A percentile compares a stretch with the other conserved stretches of the same genome.
Evolutionary conservation across 805 yeast genomes (phyloP).

Genomic region (Cyberlindnera misumaiensis): DNA sequence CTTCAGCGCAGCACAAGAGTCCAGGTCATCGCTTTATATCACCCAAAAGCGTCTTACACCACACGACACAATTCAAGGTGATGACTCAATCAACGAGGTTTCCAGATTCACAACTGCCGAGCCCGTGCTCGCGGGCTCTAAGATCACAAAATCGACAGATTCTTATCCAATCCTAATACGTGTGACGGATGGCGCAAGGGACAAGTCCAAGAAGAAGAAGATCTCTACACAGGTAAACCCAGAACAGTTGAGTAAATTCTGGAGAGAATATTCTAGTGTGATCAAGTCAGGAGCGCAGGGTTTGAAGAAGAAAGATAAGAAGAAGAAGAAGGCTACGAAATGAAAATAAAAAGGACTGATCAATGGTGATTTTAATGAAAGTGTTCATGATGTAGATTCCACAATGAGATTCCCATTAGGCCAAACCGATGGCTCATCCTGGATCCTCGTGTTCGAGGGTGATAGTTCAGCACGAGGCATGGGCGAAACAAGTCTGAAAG

Average conservation of each 20-base stretch:
- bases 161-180: slow-evolving; percentile 63
- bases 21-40: slow-evolving; percentile 46
- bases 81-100: slow-evolving; percentile 13
- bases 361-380: not conserved
- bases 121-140: slow-evolving; percentile 24
- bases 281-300: slow-evolving; percentile 71
- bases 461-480: slow-evolving; percentile 47
- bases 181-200: slow-evolving; percentile 50
- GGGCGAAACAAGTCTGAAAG: slow-evolving; percentile 46
- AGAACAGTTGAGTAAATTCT: slow-evolving; percentile 58
- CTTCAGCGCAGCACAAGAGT: slow-evolving; percentile 29
- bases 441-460: slow-evolving; percentile 26
- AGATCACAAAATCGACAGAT: slow-evolving; percentile 18
- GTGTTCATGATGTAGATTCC: slow-evolving; percentile 25
- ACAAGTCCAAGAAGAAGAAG: slow-evolving; percentile 47
- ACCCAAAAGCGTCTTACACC: slow-evolving; percentile 49
- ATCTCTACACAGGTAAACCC: slow-evolving; percentile 67
- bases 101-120: slow-evolving; percentile 15
- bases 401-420: slow-evolving; percentile 64
- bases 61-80: slow-evolving; percentile 24
- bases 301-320: slow-evolving; percentile 75
- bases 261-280: slow-evolving; percentile 66
- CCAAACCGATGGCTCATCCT: slow-evolving; percentile 41
- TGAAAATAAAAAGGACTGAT: not conserved
- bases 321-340: slow-evolving; percentile 43